A percentile compares a stretch with the other conserved stretches of the same genome.
phyloP scores from a whole-genome alignment of 805 yeast genomes.

The Candida alai region DNA sequence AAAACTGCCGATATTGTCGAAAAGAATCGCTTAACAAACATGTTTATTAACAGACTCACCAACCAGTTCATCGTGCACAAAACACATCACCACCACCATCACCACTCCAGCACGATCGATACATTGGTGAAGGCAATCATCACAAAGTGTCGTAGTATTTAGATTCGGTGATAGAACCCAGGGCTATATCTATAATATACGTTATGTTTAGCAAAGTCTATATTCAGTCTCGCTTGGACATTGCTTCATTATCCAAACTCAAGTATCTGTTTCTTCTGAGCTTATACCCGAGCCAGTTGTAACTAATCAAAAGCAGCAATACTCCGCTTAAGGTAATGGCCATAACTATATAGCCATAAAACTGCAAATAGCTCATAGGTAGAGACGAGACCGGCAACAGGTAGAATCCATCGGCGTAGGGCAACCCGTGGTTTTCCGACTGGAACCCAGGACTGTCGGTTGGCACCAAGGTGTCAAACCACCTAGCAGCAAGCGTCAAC shows the following conservation, averaged over 20 bases:
- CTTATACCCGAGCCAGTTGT: constrained; percentile 19
- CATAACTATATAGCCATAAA: constrained; percentile 17
- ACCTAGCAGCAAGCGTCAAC: constrained; percentile 53
- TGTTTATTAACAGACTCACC: constrained; percentile 22
- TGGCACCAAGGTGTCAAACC: constrained; percentile 39
- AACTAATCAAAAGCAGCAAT: constrained; percentile 21
- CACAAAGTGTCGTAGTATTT: constrained; percentile 28
- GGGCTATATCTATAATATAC: background rate
- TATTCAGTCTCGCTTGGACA: constrained; percentile 18
- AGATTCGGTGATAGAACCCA: background rate
- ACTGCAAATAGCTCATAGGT: constrained; percentile 22
- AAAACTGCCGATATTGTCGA: constrained; percentile 26
- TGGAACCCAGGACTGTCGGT: constrained; percentile 5
- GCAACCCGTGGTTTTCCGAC: constrained; percentile 20
- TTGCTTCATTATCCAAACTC: constrained; percentile 22
- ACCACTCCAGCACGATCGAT: constrained; percentile 22
- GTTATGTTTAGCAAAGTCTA: no score
- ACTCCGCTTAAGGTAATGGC: constrained; percentile 21
- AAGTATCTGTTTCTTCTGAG: constrained; percentile 16
- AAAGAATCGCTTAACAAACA: constrained; percentile 28
- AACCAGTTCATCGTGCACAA: constrained; percentile 19
- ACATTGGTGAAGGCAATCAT: constrained; percentile 37
- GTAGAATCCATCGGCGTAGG: constrained; percentile 39
- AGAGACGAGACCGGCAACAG: constrained; percentile 29
- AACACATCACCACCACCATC: constrained; percentile 12